phyloP scores from a whole-genome alignment of 169 alveolate genomes.

The Cryptosporidium baileyi region DNA sequence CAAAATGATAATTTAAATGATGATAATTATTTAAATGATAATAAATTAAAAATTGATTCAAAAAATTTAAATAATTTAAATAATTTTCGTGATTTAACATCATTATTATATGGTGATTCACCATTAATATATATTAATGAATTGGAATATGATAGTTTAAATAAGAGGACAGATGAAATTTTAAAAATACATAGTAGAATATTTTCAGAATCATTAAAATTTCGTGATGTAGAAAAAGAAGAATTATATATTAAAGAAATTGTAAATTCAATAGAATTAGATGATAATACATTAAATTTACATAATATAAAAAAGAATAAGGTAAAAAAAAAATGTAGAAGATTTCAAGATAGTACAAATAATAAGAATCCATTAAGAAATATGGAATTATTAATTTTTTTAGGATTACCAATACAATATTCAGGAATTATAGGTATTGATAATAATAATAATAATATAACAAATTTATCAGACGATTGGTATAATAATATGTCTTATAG shows the following conservation, averaged over 20 bases:
- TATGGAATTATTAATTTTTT: slow-evolving; percentile 22
- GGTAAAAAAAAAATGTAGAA: too few species aligned
- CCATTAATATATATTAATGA: slow-evolving; percentile 33
- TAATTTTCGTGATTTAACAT: slow-evolving; percentile 23
- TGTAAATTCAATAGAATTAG: neutral
- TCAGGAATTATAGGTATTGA: slow-evolving; percentile 9
- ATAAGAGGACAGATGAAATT: slow-evolving; percentile 38
- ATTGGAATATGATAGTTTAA: neutral
- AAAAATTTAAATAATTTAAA: neutral
- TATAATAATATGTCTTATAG: slow-evolving; percentile 21
- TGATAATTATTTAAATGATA: neutral
- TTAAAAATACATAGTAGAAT: slow-evolving; percentile 34
- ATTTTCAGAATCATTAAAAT: slow-evolving; percentile 39
- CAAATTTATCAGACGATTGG: slow-evolving; percentile 44
- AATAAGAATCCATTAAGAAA: neutral
- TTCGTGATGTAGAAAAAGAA: slow-evolving; percentile 53
- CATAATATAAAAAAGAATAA: neutral
- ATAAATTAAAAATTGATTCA: too few species aligned
- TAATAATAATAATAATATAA: slow-evolving; percentile 3
- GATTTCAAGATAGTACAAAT: too few species aligned
- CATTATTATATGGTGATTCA: slow-evolving; percentile 51
- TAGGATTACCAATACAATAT: neutral
- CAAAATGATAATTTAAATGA: neutral
- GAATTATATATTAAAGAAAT: slow-evolving; percentile 11
- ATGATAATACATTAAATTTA: neutral